These are phyloP conservation scores for Lachancea sp. DNA, from an alignment of 805 yeast genomes.

Conservation along the genomic window DNA sequence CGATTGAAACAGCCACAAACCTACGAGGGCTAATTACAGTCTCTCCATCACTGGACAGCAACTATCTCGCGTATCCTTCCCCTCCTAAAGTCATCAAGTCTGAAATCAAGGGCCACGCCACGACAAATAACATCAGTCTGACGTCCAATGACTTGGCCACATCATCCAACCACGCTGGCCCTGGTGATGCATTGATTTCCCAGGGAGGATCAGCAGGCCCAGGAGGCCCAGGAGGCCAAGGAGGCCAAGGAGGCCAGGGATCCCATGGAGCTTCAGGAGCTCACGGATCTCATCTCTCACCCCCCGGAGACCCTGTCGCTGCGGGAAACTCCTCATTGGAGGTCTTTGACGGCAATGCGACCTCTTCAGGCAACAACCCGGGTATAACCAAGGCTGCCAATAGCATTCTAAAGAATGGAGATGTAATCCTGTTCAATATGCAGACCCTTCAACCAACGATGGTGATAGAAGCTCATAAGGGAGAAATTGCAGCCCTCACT, in stretches of 20 bases:
- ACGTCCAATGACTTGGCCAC: constrained; percentile 4
- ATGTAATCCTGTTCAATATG: constrained; percentile 61
- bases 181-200: background rate
- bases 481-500: constrained; percentile 56
- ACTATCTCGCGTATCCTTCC: constrained; percentile 66
- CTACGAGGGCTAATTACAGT: constrained; percentile 56
- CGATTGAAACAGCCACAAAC: constrained; percentile 43
- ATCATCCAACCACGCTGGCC: background rate
- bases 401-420: constrained; percentile 43
- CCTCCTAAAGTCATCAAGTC: constrained; percentile 52
- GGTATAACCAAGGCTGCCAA: constrained; percentile 8
- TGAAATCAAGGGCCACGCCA: constrained; percentile 27
- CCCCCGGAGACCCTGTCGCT: background rate
- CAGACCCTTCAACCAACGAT: constrained; percentile 55
- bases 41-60: constrained; percentile 46
- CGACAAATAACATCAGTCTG: constrained; percentile 27
- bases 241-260: no score
- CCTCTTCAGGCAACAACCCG: constrained; percentile 3
- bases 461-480: constrained; percentile 69
- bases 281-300: background rate
- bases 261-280: no score
- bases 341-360: background rate
- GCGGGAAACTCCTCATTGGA: background rate
- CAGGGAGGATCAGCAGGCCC: no score
- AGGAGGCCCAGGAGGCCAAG: no score